These are phyloP conservation scores for Cladosporium cucumerinum DNA, from an alignment of 2,329 filamentous ascomycete genomes.

Conservation along the genomic window DNA sequence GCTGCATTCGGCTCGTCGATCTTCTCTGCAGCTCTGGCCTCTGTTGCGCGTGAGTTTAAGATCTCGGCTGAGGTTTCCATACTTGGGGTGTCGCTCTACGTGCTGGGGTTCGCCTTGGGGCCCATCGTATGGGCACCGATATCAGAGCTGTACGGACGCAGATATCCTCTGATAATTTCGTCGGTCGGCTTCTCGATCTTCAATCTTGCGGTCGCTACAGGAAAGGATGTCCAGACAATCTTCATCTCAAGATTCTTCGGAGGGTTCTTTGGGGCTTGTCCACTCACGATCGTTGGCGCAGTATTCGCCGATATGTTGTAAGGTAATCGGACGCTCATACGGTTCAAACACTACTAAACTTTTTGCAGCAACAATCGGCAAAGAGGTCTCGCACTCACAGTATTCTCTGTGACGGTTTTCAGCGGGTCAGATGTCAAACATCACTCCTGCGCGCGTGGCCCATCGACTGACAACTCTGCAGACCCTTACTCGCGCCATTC, in stretches of 20 bases:
- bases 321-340: background rate
- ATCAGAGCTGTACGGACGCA: slow-evolving; percentile 46
- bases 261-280: slow-evolving; percentile 45
- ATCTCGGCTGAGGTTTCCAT: slow-evolving; percentile 46
- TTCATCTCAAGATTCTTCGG: slow-evolving; percentile 36
- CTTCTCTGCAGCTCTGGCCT: slow-evolving; percentile 45
- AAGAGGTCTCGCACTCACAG: slow-evolving; percentile 39
- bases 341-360: background rate
- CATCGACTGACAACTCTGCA: background rate
- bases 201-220: slow-evolving; percentile 45
- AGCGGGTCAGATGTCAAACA: slow-evolving; percentile 18
- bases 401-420: slow-evolving; percentile 39
- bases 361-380: slow-evolving; percentile 26
- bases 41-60: slow-evolving; percentile 42
- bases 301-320: slow-evolving; percentile 45
- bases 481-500: slow-evolving; percentile 43
- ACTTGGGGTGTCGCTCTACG: slow-evolving; percentile 45
- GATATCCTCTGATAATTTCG: slow-evolving; percentile 42
- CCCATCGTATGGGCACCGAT: slow-evolving; percentile 42
- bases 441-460: too few species aligned
- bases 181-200: slow-evolving; percentile 45
- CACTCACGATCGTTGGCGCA: slow-evolving; percentile 43
- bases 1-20: slow-evolving; percentile 62
- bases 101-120: slow-evolving; percentile 32
- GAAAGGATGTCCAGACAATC: slow-evolving; percentile 38